phyloP scores from a whole-genome alignment of 2,329 filamentous ascomycete species.

The Aureobasidium subglaciale region DNA sequence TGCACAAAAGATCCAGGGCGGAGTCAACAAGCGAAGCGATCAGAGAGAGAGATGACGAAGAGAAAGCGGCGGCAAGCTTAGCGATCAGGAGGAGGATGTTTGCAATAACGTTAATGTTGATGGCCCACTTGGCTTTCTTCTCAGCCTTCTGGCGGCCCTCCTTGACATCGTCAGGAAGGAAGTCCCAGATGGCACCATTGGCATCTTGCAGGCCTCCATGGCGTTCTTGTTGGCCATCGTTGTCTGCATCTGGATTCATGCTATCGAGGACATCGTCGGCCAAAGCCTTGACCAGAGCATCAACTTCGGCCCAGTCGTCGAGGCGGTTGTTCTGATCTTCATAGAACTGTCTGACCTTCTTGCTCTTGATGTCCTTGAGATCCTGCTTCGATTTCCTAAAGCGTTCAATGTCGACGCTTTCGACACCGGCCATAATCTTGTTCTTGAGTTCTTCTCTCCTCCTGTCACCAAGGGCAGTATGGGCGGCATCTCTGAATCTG shows the following conservation, averaged over 20 bases:
- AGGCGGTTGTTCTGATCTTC: conserved; percentile 47
- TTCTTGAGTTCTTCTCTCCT: conserved; percentile 43
- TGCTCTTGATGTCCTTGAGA: conserved; percentile 47
- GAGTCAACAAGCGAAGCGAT: conserved; percentile 57
- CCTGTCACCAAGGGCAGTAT: conserved; percentile 39
- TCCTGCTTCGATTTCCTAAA: conserved; percentile 44
- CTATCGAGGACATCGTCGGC: conserved; percentile 55
- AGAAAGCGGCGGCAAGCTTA: conserved; percentile 48
- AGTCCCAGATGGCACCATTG: conserved; percentile 45
- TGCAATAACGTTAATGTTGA: conserved; percentile 55
- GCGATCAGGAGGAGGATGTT: conserved; percentile 51
- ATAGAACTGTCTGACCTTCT: conserved; percentile 49
- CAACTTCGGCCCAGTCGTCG: conserved; percentile 54
- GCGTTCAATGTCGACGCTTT: conserved; percentile 41
- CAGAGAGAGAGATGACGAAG: conserved; percentile 53
- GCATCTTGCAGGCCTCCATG: conserved; percentile 44
- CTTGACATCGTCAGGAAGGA: conserved; percentile 50
- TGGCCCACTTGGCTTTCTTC: conserved; percentile 48
- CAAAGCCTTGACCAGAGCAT: conserved; percentile 49
- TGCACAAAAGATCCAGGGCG: conserved; percentile 54
- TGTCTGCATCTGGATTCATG: conserved; percentile 52
- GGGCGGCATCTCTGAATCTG: conserved; percentile 43
- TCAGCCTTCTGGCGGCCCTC: conserved; percentile 41
- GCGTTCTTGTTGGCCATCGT: conserved; percentile 49
- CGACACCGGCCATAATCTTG: conserved; percentile 40